Evolutionary conservation across 2,329 filamentous ascomycete genomes (phyloP).

Genomic region (Salinomyces thailandicus): DNA sequence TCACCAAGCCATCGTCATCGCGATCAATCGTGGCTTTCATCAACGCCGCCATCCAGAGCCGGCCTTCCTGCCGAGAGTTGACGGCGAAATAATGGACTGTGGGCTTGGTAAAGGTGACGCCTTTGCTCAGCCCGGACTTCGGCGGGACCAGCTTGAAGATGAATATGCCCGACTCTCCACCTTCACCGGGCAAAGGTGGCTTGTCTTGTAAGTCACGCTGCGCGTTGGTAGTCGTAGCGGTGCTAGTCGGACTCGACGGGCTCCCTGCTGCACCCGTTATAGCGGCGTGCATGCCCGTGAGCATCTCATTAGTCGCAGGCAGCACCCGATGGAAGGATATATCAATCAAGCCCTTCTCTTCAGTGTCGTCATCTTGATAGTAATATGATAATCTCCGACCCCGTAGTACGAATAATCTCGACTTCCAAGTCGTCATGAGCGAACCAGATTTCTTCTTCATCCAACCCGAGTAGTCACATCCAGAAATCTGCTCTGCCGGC

Average conservation of each 20-base stretch:
- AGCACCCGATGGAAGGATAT: constrained; percentile 97
- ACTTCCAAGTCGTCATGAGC: constrained; percentile 96
- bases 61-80: constrained; percentile 75
- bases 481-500: constrained; percentile 68
- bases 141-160: constrained; percentile 97
- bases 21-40: constrained; percentile 99
- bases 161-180: constrained; percentile 61
- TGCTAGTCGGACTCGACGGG: constrained; percentile 44
- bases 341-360: constrained; percentile 92
- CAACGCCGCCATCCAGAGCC: constrained; percentile 94
- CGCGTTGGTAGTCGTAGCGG: constrained; percentile 14
- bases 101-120: constrained; percentile 94
- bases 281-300: constrained; percentile 84
- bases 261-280: constrained; percentile 69
- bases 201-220: constrained; percentile 28
- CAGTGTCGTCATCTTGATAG: constrained; percentile 82
- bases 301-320: constrained; percentile 78
- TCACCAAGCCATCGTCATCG: constrained; percentile 62
- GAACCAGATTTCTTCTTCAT: constrained; percentile 99
- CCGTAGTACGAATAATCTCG: constrained; percentile 86
- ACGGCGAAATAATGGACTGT: constrained; percentile 97
- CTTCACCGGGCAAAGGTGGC: constrained; percentile 25
- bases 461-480: constrained; percentile 92
- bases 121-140: constrained; percentile 72
- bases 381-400: constrained; percentile 90